These are phyloP conservation scores for Colletotrichum gigasporum DNA, from an alignment of 2,329 filamentous ascomycete genomes.

Conservation along the genomic window DNA sequence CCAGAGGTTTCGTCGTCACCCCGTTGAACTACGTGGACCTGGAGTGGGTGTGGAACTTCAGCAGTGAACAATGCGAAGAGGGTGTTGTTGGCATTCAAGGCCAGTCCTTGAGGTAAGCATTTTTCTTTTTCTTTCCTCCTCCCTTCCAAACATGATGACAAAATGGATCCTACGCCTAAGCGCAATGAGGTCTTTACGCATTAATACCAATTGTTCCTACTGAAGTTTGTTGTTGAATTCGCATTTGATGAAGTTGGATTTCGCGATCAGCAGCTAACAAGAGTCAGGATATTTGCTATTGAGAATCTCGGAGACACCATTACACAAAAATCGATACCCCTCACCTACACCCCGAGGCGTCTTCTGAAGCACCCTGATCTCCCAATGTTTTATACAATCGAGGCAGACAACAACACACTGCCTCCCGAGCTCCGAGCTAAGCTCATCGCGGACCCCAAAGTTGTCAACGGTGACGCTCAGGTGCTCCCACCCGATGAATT, in stretches of 20 bases:
- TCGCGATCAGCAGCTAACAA: slow-evolving; percentile 43
- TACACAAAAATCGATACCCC: slow-evolving; percentile 84
- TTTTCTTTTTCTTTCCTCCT: slow-evolving; percentile 41
- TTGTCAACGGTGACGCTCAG: slow-evolving; percentile 76
- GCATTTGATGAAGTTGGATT: slow-evolving; percentile 2
- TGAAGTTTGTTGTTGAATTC: slow-evolving; percentile 61
- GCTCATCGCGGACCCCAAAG: slow-evolving; percentile 75
- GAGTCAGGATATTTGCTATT: slow-evolving; percentile 83
- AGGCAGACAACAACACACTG: slow-evolving; percentile 92
- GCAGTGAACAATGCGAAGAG: slow-evolving; percentile 91
- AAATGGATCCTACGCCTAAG: slow-evolving; percentile 63
- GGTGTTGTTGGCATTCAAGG: slow-evolving; percentile 95
- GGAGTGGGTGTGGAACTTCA: slow-evolving; percentile 96
- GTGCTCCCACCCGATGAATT: slow-evolving; percentile 83
- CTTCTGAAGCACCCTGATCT: slow-evolving; percentile 89
- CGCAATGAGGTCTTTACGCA: slow-evolving; percentile 65
- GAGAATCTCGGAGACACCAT: slow-evolving; percentile 87
- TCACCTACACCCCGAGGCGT: slow-evolving; percentile 90
- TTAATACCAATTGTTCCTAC: slow-evolving; percentile 95
- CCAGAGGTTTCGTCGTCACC: slow-evolving; percentile 89
- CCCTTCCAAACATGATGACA: slow-evolving; percentile 68
- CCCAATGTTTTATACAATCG: slow-evolving; percentile 91
- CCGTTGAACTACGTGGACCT: slow-evolving; percentile 88
- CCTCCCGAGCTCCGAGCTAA: slow-evolving; percentile 80
- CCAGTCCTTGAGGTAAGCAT: slow-evolving; percentile 81